These are phyloP conservation scores for Plasmodium vivax DNA, from an alignment of 169 alveolate genomes.

Conservation along the genomic window DNA sequence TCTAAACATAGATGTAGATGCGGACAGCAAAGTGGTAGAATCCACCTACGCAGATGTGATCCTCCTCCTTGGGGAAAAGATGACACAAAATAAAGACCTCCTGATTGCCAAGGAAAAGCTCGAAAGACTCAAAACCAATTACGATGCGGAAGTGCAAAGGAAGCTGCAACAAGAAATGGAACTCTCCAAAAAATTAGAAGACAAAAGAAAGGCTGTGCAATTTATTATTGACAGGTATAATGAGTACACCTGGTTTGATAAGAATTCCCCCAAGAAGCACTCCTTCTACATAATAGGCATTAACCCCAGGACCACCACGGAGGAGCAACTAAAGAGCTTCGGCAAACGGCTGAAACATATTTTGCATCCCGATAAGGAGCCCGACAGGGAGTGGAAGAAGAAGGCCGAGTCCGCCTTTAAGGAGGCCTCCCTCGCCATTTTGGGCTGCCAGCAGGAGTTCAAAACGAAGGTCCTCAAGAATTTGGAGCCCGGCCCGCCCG, in stretches of 20 bases:
- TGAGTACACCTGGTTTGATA: slow-evolving; percentile 75
- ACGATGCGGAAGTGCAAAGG: slow-evolving; percentile 77
- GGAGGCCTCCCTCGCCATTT: slow-evolving; percentile 86
- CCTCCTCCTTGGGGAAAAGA: slow-evolving; percentile 22
- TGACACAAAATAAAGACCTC: slow-evolving; percentile 66
- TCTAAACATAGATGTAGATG: slow-evolving; percentile 54
- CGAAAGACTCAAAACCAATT: slow-evolving; percentile 70
- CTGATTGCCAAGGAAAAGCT: slow-evolving; percentile 61
- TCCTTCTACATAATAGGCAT: slow-evolving; percentile 82
- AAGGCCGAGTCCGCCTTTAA: slow-evolving; percentile 83
- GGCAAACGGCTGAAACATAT: slow-evolving; percentile 82
- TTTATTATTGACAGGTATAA: slow-evolving; percentile 78
- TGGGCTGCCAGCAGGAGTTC: slow-evolving; percentile 75
- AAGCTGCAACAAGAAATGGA: slow-evolving; percentile 82
- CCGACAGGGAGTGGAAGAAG: slow-evolving; percentile 81
- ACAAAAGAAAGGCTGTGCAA: slow-evolving; percentile 78
- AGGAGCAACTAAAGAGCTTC: slow-evolving; percentile 72
- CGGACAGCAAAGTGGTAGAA: slow-evolving; percentile 23
- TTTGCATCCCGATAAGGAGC: slow-evolving; percentile 85
- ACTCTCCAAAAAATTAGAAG: slow-evolving; percentile 57
- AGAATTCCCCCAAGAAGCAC: slow-evolving; percentile 75
- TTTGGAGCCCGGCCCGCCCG: slow-evolving; percentile 59
- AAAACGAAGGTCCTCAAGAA: slow-evolving; percentile 52
- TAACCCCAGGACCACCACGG: slow-evolving; percentile 75
- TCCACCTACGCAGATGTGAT: slow-evolving; percentile 35